These are phyloP conservation scores for Talaromyces liani DNA, from an alignment of 495 filamentous ascomycete genomes.

Conservation along the genomic window DNA sequence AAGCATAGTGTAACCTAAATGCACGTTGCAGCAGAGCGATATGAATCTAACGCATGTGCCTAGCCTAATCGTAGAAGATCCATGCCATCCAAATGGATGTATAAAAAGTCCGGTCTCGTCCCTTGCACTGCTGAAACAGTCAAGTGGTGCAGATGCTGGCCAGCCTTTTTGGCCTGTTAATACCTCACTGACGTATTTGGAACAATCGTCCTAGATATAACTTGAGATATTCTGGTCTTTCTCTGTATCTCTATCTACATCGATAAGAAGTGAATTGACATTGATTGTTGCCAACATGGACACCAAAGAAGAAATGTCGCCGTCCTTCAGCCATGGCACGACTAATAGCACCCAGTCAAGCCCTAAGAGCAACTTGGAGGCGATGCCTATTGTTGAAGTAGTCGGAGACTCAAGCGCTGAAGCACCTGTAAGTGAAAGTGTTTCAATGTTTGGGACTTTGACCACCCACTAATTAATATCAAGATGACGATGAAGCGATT, in stretches of 20 bases:
- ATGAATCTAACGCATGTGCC: background rate
- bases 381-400: background rate
- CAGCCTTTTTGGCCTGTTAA: background rate
- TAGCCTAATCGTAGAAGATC: background rate
- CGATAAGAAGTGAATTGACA: background rate
- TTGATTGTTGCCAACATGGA: constrained; percentile 1
- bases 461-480: background rate
- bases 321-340: background rate
- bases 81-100: background rate
- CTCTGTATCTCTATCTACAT: background rate
- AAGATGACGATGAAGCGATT: constrained; percentile 52
- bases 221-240: background rate
- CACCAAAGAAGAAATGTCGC: background rate
- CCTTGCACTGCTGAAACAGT: background rate
- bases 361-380: background rate
- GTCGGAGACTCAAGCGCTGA: background rate
- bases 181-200: background rate
- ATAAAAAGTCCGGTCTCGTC: background rate
- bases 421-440: background rate
- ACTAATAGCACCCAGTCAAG: constrained; percentile 1
- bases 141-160: background rate
- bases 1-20: background rate
- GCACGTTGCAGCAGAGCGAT: background rate
- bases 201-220: background rate
- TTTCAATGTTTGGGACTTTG: background rate